Base-by-base conservation (phyloP, 2,329 filamentous ascomycete genomes). In the Cladobotryum protrusum region DNA sequence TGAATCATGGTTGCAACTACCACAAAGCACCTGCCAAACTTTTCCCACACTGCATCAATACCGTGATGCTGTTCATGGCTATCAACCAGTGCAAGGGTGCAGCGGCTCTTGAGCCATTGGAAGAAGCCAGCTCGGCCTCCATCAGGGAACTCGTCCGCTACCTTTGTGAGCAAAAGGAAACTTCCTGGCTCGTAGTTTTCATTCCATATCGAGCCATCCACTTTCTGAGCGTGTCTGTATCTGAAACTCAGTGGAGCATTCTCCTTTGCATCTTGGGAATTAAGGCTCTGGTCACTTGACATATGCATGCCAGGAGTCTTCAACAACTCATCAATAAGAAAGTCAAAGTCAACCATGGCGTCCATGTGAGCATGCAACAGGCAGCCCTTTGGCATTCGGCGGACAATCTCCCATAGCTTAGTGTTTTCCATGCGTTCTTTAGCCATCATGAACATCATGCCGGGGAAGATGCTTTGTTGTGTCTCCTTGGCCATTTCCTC, bases 401-500 rank as follows among this genome's bases (percentile, higher is more conserved):
- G 80, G 14, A 96, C 79, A 59, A 96, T 93, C 56, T 82, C 78
- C 89, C 89, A 97, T 19, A 96, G 75, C 61, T 83, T 83, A 13
- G 89, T 95, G 58, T 76, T 76, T 68, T 95, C 89, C 82, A 96
- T 95, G 35, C 82, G 81, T n/a, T 83, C 79, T 67, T 90, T 92
- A 58, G 89, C 89, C 34, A 92, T 76, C 34, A 81, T 84, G 69
- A 96, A 96, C 87, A 95, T 93, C 86, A 96, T 95, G 11, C 91
- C 91, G 1, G 89, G 89, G 63, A 87, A 89, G 45, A 92, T 72
- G 57, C 82, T 81, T 53, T 81, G 77, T 58, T 82, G 66, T n/a
- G 69, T 72, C 49, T 81, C 71, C 55, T 79, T 77, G 3, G 85
- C 83, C 3, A 89, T 72, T 41, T 76, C 76, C 61, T 91, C 83